phyloP scores from a whole-genome alignment of 1,284 basidiomycete species.

The Austroboletus novae-zelandiae region DNA sequence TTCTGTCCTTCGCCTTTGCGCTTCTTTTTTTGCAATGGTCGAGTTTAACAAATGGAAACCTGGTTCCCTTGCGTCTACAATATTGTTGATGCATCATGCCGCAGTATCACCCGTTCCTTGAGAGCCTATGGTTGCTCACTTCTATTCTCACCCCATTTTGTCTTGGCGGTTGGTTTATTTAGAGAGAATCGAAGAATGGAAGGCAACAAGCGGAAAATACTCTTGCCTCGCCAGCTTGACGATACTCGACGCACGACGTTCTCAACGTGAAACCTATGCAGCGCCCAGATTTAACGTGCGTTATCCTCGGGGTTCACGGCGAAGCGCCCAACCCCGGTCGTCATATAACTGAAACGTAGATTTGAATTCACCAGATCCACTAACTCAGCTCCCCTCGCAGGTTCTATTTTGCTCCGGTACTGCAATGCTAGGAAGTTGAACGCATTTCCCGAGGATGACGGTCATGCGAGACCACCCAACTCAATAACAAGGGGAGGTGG shows the following conservation, averaged over 20 bases:
- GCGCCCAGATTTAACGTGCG: neutral
- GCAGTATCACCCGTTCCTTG: constrained; percentile 5
- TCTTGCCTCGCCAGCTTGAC: neutral
- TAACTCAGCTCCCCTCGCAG: neutral
- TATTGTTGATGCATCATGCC: neutral
- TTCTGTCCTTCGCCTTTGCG: neutral
- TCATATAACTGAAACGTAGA: neutral
- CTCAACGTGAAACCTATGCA: neutral
- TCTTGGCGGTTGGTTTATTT: constrained; percentile 10
- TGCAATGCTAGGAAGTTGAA: constrained; percentile 2
- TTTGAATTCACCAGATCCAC: constrained; percentile 11
- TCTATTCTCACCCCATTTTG: constrained; percentile 10
- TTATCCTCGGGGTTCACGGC: neutral
- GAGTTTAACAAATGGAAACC: neutral
- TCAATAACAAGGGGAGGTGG: constrained; percentile 3
- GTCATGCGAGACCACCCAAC: constrained; percentile 1
- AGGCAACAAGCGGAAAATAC: neutral
- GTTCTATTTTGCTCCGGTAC: constrained; percentile 4
- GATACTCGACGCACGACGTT: neutral
- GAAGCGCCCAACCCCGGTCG: neutral
- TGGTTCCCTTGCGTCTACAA: constrained; percentile 1
- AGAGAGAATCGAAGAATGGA: constrained; percentile 7
- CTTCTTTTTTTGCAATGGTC: neutral
- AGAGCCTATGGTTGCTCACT: constrained; percentile 2
- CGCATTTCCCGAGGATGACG: constrained; percentile 6